Percentiles rank a stretch among this genome's conserved stretches.
phyloP scores from a whole-genome alignment of 2,329 filamentous ascomycete species.

The Cytospora leucostoma region DNA sequence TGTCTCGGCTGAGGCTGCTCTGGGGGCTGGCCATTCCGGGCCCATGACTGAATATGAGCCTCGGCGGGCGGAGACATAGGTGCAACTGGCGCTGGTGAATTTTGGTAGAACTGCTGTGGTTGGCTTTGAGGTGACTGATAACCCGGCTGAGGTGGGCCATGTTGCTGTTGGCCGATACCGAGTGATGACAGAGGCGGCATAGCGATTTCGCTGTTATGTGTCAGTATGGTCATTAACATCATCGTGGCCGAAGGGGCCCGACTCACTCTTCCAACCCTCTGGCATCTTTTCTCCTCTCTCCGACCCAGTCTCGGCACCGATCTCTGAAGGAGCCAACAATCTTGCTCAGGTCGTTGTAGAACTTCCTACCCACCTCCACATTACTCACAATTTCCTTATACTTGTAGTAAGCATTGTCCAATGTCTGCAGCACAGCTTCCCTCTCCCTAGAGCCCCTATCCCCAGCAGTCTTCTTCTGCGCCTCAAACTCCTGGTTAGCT shows the following conservation, averaged over 20 bases:
- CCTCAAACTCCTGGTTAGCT: constrained; percentile 76
- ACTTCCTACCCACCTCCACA: constrained; percentile 86
- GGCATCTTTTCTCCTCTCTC: constrained; percentile 79
- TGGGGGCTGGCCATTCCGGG: constrained; percentile 48
- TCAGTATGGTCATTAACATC: constrained; percentile 22
- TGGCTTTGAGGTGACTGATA: constrained; percentile 25
- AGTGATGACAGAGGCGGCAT: constrained; percentile 54
- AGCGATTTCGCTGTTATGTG: constrained; percentile 46
- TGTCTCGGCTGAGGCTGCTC: constrained; percentile 56
- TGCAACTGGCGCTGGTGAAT: constrained; percentile 31
- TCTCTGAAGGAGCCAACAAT: constrained; percentile 84
- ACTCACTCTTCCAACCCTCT: constrained; percentile 73
- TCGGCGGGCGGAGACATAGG: constrained; percentile 40
- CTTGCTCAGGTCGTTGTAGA: constrained; percentile 93
- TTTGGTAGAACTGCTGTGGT: constrained; percentile 36
- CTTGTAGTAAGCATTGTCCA: constrained; percentile 91
- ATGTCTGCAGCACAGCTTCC: constrained; percentile 80
- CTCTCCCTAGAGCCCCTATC: constrained; percentile 67
- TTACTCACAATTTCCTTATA: constrained; percentile 96
- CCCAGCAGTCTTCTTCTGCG: constrained; percentile 67
- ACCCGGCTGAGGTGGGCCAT: constrained; percentile 30
- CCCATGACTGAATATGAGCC: constrained; percentile 61
- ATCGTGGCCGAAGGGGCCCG: constrained; percentile 21
- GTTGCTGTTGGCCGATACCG: constrained; percentile 38
- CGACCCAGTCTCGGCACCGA: constrained; percentile 73